Base-by-base conservation (phyloP, 352 stramenopile genomes). In the Plasmopara muralis region DNA sequence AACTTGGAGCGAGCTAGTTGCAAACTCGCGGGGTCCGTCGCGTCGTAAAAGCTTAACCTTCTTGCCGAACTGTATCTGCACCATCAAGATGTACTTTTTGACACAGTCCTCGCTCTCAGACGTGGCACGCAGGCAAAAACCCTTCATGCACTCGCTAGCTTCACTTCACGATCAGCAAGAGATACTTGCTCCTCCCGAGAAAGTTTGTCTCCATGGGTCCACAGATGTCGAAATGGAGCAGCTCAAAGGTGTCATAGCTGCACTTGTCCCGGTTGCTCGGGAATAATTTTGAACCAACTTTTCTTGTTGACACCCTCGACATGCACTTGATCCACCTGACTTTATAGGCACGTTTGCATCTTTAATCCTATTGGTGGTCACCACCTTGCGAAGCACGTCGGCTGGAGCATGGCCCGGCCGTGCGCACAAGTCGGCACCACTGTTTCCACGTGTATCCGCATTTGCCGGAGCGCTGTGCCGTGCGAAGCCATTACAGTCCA, bases 141-240 rank as follows among this genome's bases (percentile, higher is more conserved):
- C 20, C 20, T 25, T 25, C 20, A 25, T 25, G 20, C 20, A 25
- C 20, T 3, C 20, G 20, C 20, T 25, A 25, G 20, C 20, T 25
- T 25, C 20, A 25, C 39, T 25, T 3, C 20, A 25, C 20, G 20
- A 25, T 25, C 20, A 25, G 20, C 20, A 25, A 25, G 20, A 25
- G 20, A 25, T 25, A 25, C 20, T 25, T 25, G 20, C 20, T 25
- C 20, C 20, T 3, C 3, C 20, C 20, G 1, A 25, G 20, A 25
- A 3, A 25, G 3, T 25, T 25, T 25, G 3, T 25, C 3, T 25
- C 20, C 20, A 3, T 25, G 20, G 20, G 3, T 3, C 20, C 40
- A 29, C 40, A 45, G 18, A 45, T 30, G 40, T 45, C 18, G 40
- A 47, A 47, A 18, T 35, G 42, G 18, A 47, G 42, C 25, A 47